Evolutionary conservation across 345 rosid species (phyloP).

Genomic region (Moringa oleifera): DNA sequence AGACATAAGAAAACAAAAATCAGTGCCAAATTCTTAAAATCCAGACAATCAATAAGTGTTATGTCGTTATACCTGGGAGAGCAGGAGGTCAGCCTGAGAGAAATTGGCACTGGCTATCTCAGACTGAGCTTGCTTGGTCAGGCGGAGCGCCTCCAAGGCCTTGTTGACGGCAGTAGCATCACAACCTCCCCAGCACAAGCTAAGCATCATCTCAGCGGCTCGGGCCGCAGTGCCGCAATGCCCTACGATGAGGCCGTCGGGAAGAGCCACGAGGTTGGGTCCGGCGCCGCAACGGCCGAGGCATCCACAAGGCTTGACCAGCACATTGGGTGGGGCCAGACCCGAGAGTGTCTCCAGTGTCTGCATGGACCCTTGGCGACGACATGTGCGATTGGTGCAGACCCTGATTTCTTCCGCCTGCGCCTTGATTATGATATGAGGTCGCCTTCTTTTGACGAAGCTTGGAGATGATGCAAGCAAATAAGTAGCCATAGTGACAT

Average conservation of each 20-base stretch:
- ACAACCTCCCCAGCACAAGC: conserved; percentile 18
- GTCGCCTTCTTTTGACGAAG: neutral
- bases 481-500: neutral
- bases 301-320: conserved; percentile 63
- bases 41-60: neutral
- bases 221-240: conserved; percentile 71
- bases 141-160: conserved; percentile 53
- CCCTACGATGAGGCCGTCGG: conserved; percentile 49
- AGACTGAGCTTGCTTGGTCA: conserved; percentile 54
- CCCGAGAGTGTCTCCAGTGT: conserved; percentile 51
- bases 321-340: conserved; percentile 58
- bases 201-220: conserved; percentile 50
- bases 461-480: neutral
- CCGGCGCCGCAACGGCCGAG: conserved; percentile 88
- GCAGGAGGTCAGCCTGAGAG: conserved; percentile 45
- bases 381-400: conserved; percentile 82
- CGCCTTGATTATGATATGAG: neutral
- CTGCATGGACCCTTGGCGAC: conserved; percentile 70
- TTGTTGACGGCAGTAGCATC: conserved; percentile 22
- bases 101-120: conserved; percentile 45
- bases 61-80: conserved; percentile 45
- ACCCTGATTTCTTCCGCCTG: conserved; percentile 53
- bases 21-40: neutral
- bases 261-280: conserved; percentile 71
- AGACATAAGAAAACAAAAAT: conserved; percentile 13